Percentiles rank a stretch among this genome's conserved stretches.
Evolutionary conservation across 1,284 basidiomycete genomes (phyloP).

Genomic region (Farysia itapuensis): DNA sequence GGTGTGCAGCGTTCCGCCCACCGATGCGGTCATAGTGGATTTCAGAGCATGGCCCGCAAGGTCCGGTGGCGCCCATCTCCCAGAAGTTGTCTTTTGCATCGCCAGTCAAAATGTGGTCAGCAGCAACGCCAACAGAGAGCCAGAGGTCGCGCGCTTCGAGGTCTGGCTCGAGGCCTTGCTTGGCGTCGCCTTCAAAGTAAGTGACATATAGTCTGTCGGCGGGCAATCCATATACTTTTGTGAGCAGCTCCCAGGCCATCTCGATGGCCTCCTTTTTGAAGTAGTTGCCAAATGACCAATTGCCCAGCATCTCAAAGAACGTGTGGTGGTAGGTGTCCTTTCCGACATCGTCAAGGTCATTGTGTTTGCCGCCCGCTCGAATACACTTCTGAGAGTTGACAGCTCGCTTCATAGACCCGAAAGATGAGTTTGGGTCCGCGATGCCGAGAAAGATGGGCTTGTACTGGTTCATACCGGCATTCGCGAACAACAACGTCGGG

Average conservation of each 20-base stretch:
- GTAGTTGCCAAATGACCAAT: conserved; percentile 99
- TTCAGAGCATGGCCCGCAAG: conserved; percentile 96
- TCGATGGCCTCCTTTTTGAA: conserved; percentile 96
- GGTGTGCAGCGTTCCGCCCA: conserved; percentile 82
- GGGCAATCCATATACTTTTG: conserved; percentile 81
- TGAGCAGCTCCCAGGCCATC: conserved; percentile 93
- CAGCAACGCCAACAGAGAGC: conserved; percentile 80
- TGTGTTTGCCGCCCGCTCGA: conserved; percentile 96
- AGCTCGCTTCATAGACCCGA: conserved; percentile 85
- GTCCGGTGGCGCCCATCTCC: conserved; percentile 99
- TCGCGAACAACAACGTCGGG: conserved; percentile 90
- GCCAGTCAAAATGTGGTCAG: conserved; percentile 88
- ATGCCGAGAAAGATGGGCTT: conserved; percentile 95
- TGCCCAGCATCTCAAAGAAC: conserved; percentile 99
- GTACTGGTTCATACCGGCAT: conserved; percentile 73
- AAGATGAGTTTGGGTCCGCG: conserved; percentile 85
- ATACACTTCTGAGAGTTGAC: conserved; percentile 98
- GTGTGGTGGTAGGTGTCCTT: conserved; percentile 94
- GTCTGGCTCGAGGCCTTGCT: conserved; percentile 85
- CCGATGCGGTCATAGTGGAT: conserved; percentile 97
- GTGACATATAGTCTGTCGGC: conserved; percentile 92
- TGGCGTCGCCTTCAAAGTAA: conserved; percentile 91
- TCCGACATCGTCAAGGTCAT: conserved; percentile 96
- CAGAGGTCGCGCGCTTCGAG: conserved; percentile 79
- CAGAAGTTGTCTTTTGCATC: conserved; percentile 99